phyloP scores from a whole-genome alignment of 2,329 filamentous ascomycete genomes.

The Sporothrix schenckii region DNA sequence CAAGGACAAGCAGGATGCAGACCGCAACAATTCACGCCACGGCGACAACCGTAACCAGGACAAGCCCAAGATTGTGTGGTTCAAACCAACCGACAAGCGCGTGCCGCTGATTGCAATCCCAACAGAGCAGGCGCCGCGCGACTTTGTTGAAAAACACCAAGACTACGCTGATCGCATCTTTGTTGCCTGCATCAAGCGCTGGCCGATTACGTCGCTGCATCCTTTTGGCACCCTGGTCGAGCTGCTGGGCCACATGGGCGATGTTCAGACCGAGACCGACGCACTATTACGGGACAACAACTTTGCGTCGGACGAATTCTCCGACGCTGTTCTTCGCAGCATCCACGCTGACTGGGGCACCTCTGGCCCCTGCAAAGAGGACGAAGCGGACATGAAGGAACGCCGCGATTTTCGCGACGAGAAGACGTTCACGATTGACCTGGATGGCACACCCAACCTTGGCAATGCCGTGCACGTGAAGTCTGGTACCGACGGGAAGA shows the following conservation, averaged over 20 bases:
- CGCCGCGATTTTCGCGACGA: slow-evolving; percentile 91
- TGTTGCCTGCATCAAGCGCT: slow-evolving; percentile 98
- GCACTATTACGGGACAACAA: slow-evolving; percentile 97
- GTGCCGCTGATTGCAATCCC: slow-evolving; percentile 97
- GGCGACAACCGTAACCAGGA: slow-evolving; percentile 86
- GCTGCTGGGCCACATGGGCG: slow-evolving; percentile 95
- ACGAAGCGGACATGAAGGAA: slow-evolving; percentile 69
- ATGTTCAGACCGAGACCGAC: slow-evolving; percentile 96
- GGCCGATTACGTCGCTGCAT: slow-evolving; percentile 99
- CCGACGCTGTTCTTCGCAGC: slow-evolving; percentile 90
- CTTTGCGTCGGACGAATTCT: slow-evolving; percentile 96
- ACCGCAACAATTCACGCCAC: slow-evolving; percentile 51
- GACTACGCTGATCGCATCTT: slow-evolving; percentile 98
- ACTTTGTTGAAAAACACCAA: slow-evolving; percentile 98
- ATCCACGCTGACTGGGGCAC: slow-evolving; percentile 92
- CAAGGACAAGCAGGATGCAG: slow-evolving; percentile 97
- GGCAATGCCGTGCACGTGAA: slow-evolving; percentile 94
- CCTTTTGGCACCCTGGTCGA: slow-evolving; percentile 97
- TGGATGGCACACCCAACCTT: slow-evolving; percentile 82
- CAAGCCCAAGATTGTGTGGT: slow-evolving; percentile 99
- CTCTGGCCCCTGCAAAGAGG: slow-evolving; percentile 64
- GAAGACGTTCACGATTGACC: slow-evolving; percentile 88
- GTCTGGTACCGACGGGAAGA: slow-evolving; percentile 75
- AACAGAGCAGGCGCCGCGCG: slow-evolving; percentile 93
- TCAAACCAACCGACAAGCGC: slow-evolving; percentile 99